Evolutionary conservation across 495 filamentous ascomycete species (phyloP).

Genomic region (Penicillium mononematosum): DNA sequence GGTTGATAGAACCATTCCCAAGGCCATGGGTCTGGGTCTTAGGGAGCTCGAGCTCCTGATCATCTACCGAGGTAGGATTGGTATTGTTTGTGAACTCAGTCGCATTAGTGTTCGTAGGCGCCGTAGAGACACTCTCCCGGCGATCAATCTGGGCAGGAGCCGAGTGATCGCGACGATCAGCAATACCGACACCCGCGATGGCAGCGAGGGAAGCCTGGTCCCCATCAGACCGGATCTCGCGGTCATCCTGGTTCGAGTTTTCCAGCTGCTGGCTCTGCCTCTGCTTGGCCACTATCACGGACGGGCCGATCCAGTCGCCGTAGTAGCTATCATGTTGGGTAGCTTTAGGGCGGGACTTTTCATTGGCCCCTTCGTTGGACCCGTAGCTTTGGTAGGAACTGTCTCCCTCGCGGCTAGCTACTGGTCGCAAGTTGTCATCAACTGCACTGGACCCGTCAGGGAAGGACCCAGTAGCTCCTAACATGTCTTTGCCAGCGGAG

Average conservation of each 20-base stretch:
- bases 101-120: constrained; percentile 37
- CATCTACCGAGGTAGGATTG: constrained; percentile 39
- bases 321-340: constrained; percentile 43
- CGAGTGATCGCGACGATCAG: constrained; percentile 31
- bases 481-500: constrained; percentile 61
- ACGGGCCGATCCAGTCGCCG: constrained; percentile 44
- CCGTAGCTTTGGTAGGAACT: constrained; percentile 16
- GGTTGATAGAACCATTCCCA: neutral
- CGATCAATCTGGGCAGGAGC: constrained; percentile 29
- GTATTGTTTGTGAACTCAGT: constrained; percentile 41
- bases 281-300: constrained; percentile 28
- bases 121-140: constrained; percentile 41
- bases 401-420: constrained; percentile 15
- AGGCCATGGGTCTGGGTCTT: constrained; percentile 2
- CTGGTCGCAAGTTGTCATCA: constrained; percentile 18
- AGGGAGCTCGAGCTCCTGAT: constrained; percentile 12
- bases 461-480: constrained; percentile 54
- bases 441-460: constrained; percentile 47
- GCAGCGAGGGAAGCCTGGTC: constrained; percentile 23
- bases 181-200: constrained; percentile 24
- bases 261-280: constrained; percentile 22
- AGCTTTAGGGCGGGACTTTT: constrained; percentile 16
- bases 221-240: constrained; percentile 25
- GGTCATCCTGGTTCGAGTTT: constrained; percentile 19
- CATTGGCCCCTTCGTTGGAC: constrained; percentile 7